These are phyloP conservation scores for Hemerocallis citrina DNA, from an alignment of 106 monocot genomes.

Conservation along the genomic window DNA sequence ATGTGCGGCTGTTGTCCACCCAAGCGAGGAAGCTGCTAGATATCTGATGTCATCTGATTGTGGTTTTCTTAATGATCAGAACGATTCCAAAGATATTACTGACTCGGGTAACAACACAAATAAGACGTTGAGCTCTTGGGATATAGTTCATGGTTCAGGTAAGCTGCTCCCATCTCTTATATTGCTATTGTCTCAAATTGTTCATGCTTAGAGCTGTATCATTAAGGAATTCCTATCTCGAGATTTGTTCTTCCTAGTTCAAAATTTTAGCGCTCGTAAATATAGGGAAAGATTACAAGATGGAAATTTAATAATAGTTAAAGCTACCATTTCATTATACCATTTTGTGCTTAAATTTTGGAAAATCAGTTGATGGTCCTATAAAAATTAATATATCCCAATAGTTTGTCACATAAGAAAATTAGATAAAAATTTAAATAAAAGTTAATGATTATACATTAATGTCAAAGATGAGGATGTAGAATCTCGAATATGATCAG, in stretches of 20 bases:
- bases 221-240: too few relatives aligned
- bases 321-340: too few relatives aligned
- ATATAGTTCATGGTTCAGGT: slow-evolving; percentile 29
- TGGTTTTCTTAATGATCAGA: slow-evolving; percentile 34
- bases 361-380: too few relatives aligned
- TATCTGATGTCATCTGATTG: slow-evolving; percentile 60
- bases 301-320: too few relatives aligned
- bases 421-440: too few relatives aligned
- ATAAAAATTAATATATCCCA: too few relatives aligned
- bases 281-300: too few relatives aligned
- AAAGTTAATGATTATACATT: too few relatives aligned
- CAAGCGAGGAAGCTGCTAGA: slow-evolving; percentile 48
- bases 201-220: neutral
- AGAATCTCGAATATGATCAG: too few relatives aligned
- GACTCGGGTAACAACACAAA: slow-evolving; percentile 15
- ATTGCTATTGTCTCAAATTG: neutral
- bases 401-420: too few relatives aligned
- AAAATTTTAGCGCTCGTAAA: neutral
- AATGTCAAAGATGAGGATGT: too few relatives aligned
- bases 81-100: slow-evolving; percentile 17
- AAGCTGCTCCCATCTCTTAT: slow-evolving; percentile 7
- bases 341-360: too few relatives aligned
- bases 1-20: slow-evolving; percentile 79
- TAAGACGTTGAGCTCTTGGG: slow-evolving; percentile 6
- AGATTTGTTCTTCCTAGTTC: neutral